phyloP scores from a whole-genome alignment of 768 basidiomycete genomes.

The Leccinum broughii region DNA sequence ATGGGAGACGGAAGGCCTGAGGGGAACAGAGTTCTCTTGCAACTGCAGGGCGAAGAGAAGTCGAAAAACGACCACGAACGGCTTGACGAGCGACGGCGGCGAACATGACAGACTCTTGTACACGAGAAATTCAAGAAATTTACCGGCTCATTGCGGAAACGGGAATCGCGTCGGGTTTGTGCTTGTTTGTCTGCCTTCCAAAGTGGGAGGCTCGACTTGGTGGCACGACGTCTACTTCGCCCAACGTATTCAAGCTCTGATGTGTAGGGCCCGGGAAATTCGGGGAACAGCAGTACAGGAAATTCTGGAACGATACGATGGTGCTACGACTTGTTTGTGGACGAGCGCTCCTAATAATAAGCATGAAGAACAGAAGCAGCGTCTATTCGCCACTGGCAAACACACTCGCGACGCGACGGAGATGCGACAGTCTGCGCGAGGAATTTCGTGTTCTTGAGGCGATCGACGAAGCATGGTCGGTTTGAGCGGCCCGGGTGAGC shows the following conservation, averaged over 20 bases:
- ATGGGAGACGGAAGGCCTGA: conserved; percentile 5
- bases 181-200: neutral
- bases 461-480: conserved; percentile 86
- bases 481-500: conserved; percentile 79
- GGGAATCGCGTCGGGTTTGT: neutral
- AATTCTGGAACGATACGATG: conserved; percentile 1
- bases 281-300: conserved; percentile 3
- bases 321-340: no score
- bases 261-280: conserved; percentile 36
- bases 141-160: conserved; percentile 4
- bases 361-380: conserved; percentile 39
- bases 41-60: conserved; percentile 4
- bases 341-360: conserved; percentile 46
- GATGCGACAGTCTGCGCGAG: conserved; percentile 94
- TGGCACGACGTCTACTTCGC: conserved; percentile 68
- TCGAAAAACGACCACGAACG: conserved; percentile 14
- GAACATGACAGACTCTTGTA: conserved; percentile 18
- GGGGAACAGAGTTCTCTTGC: neutral
- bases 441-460: conserved; percentile 83
- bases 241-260: conserved; percentile 85
- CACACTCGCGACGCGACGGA: conserved; percentile 65
- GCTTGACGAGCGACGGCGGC: conserved; percentile 10
- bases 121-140: conserved; percentile 23
- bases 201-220: neutral
- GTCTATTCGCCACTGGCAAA: conserved; percentile 72